Evolutionary conservation across 2,329 filamentous ascomycete species (phyloP).

Genomic region (Ceratocystis colombiana): DNA sequence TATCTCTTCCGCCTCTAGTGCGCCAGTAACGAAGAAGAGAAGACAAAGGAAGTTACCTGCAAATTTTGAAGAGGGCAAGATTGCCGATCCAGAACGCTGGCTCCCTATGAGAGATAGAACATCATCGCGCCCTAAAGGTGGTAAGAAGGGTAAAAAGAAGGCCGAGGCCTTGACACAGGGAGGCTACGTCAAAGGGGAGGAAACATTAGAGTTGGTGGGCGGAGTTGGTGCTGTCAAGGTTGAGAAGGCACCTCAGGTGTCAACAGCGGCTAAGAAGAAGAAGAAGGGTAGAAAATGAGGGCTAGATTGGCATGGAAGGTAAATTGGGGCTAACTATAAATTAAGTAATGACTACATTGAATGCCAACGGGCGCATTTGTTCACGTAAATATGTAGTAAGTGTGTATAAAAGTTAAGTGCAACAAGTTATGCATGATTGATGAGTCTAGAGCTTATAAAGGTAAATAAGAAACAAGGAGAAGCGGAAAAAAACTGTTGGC

Average conservation of each 20-base stretch:
- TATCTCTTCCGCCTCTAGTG: slow-evolving; percentile 28
- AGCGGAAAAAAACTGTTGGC: not conserved
- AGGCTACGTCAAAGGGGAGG: slow-evolving; percentile 65
- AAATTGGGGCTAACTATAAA: not conserved
- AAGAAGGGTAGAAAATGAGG: slow-evolving; percentile 40
- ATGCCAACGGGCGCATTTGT: not conserved
- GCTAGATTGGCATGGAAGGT: not conserved
- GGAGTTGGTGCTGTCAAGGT: slow-evolving; percentile 55
- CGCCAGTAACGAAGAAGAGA: slow-evolving; percentile 43
- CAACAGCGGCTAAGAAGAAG: slow-evolving; percentile 39
- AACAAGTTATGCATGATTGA: not conserved
- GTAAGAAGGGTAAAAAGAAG: slow-evolving; percentile 81
- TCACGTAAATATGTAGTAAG: not conserved
- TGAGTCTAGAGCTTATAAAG: not conserved
- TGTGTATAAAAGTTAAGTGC: not conserved
- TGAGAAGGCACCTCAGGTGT: slow-evolving; percentile 42
- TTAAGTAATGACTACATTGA: not conserved
- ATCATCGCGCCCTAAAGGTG: slow-evolving; percentile 75
- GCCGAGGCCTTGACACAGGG: slow-evolving; percentile 73
- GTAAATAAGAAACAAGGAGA: slow-evolving; percentile 18
- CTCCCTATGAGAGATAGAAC: slow-evolving; percentile 80
- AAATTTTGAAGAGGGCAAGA: slow-evolving; percentile 65
- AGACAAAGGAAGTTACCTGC: slow-evolving; percentile 57
- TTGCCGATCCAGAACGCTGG: slow-evolving; percentile 85
- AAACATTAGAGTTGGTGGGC: slow-evolving; percentile 53